A percentile compares a stretch with the other conserved stretches of the same genome.
Evolutionary conservation across 345 rosid genomes (phyloP).

Genomic region (Ailanthus altissimus): DNA sequence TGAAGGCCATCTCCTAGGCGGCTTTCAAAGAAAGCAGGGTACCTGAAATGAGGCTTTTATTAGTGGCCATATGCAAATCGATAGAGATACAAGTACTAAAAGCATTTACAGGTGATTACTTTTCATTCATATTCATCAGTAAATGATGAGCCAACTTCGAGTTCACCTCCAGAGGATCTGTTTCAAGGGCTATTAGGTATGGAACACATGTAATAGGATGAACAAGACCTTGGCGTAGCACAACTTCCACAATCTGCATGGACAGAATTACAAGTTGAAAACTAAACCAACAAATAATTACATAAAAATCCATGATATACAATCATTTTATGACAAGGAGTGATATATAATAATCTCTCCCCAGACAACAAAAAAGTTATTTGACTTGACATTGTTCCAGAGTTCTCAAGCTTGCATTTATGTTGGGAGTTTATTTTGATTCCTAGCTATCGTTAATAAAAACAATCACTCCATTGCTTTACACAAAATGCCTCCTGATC

Average conservation of each 20-base stretch:
- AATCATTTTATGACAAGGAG: not conserved
- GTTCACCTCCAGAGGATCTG: conserved; percentile 91
- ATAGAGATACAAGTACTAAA: conserved; percentile 13
- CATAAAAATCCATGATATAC: not conserved
- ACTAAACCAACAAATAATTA: not conserved
- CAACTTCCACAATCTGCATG: conserved; percentile 94
- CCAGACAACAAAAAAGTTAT: not conserved
- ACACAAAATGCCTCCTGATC: not conserved
- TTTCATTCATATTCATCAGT: conserved; percentile 99
- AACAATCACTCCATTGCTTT: not conserved
- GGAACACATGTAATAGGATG: conserved; percentile 99
- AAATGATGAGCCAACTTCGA: conserved; percentile 97
- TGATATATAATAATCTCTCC: not conserved
- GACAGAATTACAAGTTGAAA: not conserved
- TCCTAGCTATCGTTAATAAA: not conserved
- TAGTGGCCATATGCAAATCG: conserved; percentile 23
- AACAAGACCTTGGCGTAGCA: conserved; percentile 97
- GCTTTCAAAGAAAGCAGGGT: conserved; percentile 96
- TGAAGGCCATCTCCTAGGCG: conserved; percentile 99
- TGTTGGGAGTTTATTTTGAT: not conserved
- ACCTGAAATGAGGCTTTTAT: conserved; percentile 54
- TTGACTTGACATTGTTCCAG: not conserved
- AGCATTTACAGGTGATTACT: conserved; percentile 50
- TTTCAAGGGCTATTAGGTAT: conserved; percentile 95
- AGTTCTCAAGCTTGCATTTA: not conserved